A percentile compares a stretch with the other conserved stretches of the same genome.
phyloP scores from a whole-genome alignment of 2,329 filamentous ascomycete species.

The Emergomyces pasteurianus region DNA sequence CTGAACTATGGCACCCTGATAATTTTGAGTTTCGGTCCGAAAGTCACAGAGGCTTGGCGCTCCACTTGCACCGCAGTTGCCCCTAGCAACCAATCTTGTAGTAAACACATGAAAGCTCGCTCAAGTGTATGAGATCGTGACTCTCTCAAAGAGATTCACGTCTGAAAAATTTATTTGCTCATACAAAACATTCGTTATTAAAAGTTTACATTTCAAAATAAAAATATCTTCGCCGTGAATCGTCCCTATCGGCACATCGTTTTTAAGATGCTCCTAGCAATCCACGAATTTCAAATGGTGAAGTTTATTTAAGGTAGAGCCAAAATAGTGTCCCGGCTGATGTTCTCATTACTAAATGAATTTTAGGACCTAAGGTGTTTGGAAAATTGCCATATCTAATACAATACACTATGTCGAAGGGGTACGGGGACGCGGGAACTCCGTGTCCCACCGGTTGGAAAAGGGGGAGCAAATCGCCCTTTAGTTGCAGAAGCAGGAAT shows the following conservation, averaged over 20 bases:
- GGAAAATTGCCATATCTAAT: background rate
- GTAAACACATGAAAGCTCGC: background rate
- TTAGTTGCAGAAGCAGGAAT: conserved; percentile 11
- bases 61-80: background rate
- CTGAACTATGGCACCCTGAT: background rate
- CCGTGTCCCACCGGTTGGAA: conserved; percentile 22
- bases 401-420: conserved; percentile 15
- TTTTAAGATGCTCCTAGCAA: background rate
- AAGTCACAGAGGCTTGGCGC: background rate
- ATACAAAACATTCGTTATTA: background rate
- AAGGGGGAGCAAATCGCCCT: conserved; percentile 9
- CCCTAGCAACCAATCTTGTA: background rate
- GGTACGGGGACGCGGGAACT: conserved; percentile 19
- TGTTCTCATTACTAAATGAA: background rate
- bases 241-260: background rate
- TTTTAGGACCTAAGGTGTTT: background rate
- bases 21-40: background rate
- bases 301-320: background rate
- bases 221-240: background rate
- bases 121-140: background rate
- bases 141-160: background rate
- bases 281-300: background rate
- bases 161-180: background rate
- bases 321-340: background rate
- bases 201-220: background rate